Conservation (phyloP, 202 grass and related monocot species). For the Panicum virgatum region DNA sequence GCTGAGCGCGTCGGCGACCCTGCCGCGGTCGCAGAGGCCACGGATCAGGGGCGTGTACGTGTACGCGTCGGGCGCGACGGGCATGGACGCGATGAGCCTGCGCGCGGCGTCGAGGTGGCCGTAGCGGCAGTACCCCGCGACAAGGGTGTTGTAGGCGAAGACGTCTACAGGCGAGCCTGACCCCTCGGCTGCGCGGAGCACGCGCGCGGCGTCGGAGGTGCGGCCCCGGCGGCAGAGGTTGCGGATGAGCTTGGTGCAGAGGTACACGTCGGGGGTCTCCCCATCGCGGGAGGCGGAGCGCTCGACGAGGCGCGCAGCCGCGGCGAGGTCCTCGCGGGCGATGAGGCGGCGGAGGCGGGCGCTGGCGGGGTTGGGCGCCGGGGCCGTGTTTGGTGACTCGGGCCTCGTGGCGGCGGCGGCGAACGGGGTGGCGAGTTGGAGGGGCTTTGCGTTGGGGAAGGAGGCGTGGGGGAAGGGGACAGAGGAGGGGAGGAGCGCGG, state of each 20-base stretch:
- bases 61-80: constrained; percentile 64
- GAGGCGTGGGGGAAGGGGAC: constrained; percentile 33
- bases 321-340: constrained; percentile 57
- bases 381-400: constrained; percentile 15
- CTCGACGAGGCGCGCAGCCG: constrained; percentile 54
- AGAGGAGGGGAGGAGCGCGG: constrained; percentile 38
- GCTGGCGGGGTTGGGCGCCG: constrained; percentile 25
- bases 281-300: constrained; percentile 40
- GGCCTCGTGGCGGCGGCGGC: constrained; percentile 40
- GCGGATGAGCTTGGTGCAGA: constrained; percentile 73
- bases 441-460: constrained; percentile 28
- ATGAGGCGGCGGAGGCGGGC: constrained; percentile 61
- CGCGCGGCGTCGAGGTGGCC: constrained; percentile 56
- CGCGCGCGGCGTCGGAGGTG: constrained; percentile 57
- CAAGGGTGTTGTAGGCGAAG: constrained; percentile 81
- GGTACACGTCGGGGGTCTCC: constrained; percentile 53
- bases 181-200: constrained; percentile 55
- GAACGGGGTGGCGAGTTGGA: neutral
- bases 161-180: constrained; percentile 60
- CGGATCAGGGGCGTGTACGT: constrained; percentile 77
- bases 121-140: constrained; percentile 61
- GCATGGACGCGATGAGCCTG: constrained; percentile 56
- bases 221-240: constrained; percentile 68
- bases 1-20: constrained; percentile 52
- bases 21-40: constrained; percentile 53